phyloP scores from a whole-genome alignment of 805 yeast genomes.

The Gaillardinia entomophila region DNA sequence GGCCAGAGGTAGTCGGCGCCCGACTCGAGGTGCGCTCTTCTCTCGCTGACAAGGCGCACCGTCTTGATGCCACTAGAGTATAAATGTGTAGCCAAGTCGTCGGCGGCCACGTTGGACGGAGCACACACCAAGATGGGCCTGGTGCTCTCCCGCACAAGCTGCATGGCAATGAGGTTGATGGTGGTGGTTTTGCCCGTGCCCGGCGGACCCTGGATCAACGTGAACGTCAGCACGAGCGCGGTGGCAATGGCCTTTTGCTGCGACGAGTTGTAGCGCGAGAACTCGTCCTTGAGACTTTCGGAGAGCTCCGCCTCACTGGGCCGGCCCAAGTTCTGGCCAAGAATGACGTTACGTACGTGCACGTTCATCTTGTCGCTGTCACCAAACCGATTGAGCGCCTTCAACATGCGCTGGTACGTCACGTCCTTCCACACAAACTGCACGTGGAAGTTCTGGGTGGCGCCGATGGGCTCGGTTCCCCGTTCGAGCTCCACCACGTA shows the following conservation, averaged over 20 bases:
- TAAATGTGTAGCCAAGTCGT: slow-evolving; percentile 75
- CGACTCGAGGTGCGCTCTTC: slow-evolving; percentile 76
- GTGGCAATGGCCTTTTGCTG: too few relatives aligned
- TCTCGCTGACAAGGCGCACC: slow-evolving; percentile 68
- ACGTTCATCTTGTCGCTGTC: slow-evolving; percentile 51
- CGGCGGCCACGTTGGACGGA: slow-evolving; percentile 93
- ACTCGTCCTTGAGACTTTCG: too few relatives aligned
- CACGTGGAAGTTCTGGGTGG: slow-evolving; percentile 79
- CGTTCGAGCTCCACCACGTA: too few relatives aligned
- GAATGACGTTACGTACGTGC: too few relatives aligned
- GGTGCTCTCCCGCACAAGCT: slow-evolving; percentile 55
- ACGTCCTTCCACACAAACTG: slow-evolving; percentile 89
- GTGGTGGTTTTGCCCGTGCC: slow-evolving; percentile 92
- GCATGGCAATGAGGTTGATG: slow-evolving; percentile 82
- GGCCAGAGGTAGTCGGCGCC: slow-evolving; percentile 48
- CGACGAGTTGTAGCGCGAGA: too few relatives aligned
- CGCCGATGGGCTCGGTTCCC: too few relatives aligned
- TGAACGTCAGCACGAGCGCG: too few relatives aligned
- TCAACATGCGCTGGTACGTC: slow-evolving; percentile 78
- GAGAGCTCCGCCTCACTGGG: too few relatives aligned
- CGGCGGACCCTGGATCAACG: slow-evolving; percentile 92
- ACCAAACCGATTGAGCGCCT: slow-evolving; percentile 69
- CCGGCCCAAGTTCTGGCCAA: too few relatives aligned
- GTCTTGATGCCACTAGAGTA: slow-evolving; percentile 69
- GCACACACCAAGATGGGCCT: slow-evolving; percentile 82